These are phyloP conservation scores for Colletotrichum caudatum DNA, from an alignment of 2,329 filamentous ascomycete genomes.

Conservation along the genomic window DNA sequence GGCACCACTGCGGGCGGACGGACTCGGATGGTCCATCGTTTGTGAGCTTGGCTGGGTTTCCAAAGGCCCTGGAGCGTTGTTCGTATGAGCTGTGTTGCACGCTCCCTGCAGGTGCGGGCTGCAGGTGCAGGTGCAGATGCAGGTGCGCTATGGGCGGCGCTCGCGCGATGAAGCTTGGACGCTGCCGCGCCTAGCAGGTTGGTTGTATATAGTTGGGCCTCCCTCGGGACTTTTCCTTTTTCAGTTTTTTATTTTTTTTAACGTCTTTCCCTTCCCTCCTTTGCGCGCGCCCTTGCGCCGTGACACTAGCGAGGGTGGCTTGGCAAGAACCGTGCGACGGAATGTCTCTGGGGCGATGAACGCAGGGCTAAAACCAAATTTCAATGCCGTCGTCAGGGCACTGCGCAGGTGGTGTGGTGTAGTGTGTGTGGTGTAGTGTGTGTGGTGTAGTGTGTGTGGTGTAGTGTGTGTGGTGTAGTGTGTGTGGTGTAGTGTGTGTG, in stretches of 20 bases:
- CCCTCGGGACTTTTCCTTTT: neutral
- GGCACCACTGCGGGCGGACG: slow-evolving; percentile 22
- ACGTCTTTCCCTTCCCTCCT: neutral
- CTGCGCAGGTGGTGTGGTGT: neutral
- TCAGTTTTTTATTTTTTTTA: neutral
- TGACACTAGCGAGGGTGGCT: slow-evolving; percentile 26
- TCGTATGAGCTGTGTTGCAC: slow-evolving; percentile 4
- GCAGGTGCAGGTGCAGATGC: neutral
- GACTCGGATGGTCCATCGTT: slow-evolving; percentile 20
- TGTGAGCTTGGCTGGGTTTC: neutral
- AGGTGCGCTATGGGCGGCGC: slow-evolving; percentile 13
- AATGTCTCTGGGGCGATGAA: slow-evolving; percentile 4
- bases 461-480: no score
- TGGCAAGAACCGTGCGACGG: slow-evolving; percentile 21
- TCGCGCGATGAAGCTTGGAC: slow-evolving; percentile 1
- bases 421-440: no score
- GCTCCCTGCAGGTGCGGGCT: neutral
- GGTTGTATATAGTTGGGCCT: neutral
- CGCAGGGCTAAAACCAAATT: slow-evolving; percentile 5
- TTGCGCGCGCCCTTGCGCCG: slow-evolving; percentile 3
- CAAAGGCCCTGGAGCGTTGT: neutral
- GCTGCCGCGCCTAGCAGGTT: neutral
- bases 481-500: no score
- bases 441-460: no score
- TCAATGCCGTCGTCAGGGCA: slow-evolving; percentile 1